Conservation (phyloP, 176 grass and related monocot species). For the Cenchrus fungigraminus region DNA sequence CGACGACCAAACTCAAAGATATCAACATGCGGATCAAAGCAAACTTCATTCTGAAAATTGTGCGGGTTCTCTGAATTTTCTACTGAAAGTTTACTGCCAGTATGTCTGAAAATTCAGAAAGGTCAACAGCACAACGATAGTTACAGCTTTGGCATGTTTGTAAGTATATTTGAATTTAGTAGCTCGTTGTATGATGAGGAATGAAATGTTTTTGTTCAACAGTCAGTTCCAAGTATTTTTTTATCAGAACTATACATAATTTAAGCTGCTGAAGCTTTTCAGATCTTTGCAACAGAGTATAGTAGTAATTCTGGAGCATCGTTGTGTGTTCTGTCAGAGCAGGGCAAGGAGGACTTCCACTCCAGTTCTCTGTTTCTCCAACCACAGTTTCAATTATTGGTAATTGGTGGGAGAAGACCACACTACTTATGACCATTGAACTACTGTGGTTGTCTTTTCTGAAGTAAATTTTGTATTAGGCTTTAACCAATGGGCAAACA, state of each 20-base stretch:
- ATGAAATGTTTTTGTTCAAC: slow-evolving; percentile 9
- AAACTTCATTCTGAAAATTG: slow-evolving; percentile 1
- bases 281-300: slow-evolving; percentile 16
- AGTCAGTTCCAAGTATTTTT: slow-evolving; percentile 3
- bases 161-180: background rate
- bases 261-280: slow-evolving; percentile 20
- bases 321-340: slow-evolving; percentile 22
- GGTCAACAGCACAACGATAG: background rate
- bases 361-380: slow-evolving; percentile 33
- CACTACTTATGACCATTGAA: slow-evolving; percentile 35
- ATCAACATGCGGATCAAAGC: background rate
- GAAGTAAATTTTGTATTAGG: slow-evolving; percentile 24
- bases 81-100: background rate
- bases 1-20: background rate
- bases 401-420: slow-evolving; percentile 36
- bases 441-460: slow-evolving; percentile 31
- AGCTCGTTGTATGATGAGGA: background rate
- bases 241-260: background rate
- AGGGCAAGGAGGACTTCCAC: slow-evolving; percentile 31
- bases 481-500: background rate
- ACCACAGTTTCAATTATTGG: slow-evolving; percentile 37
- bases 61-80: background rate
- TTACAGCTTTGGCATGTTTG: slow-evolving; percentile 8
- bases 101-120: slow-evolving; percentile 22
- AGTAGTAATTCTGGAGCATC: background rate